Conservation (phyloP, 495 filamentous ascomycete genomes). For the Astrothelium macrocarpum region DNA sequence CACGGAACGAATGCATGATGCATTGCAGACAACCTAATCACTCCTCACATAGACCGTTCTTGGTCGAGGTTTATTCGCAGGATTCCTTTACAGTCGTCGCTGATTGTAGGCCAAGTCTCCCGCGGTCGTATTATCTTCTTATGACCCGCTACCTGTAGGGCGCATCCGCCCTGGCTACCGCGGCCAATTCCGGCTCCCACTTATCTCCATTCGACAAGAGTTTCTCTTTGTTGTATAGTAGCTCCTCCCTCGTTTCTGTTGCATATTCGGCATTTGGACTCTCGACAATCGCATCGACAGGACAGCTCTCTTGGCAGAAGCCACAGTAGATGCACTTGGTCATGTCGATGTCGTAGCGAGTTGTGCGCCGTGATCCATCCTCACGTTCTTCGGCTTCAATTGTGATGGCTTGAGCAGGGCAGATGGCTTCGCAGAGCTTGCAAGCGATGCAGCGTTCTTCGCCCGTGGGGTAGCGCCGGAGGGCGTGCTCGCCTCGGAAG, state of each 20-base stretch:
- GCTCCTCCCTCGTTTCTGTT: conserved; percentile 92
- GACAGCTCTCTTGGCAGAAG: conserved; percentile 98
- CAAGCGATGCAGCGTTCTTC: conserved; percentile 99
- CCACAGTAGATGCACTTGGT: conserved; percentile 99
- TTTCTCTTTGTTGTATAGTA: conserved; percentile 98
- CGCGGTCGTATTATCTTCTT: no score
- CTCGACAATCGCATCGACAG: conserved; percentile 96
- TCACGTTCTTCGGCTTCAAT: conserved; percentile 97
- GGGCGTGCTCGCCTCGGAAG: conserved; percentile 93
- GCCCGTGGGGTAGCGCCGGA: conserved; percentile 89
- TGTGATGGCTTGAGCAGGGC: conserved; percentile 92
- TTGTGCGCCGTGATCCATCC: conserved; percentile 88
- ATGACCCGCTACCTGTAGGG: conserved; percentile 39
- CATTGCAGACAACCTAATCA: no score
- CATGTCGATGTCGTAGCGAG: conserved; percentile 99
- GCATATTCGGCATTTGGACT: conserved; percentile 94
- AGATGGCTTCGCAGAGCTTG: conserved; percentile 98
- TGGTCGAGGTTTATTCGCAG: no score
- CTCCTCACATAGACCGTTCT: no score
- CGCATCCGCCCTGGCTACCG: conserved; percentile 64
- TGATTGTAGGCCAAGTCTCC: no score
- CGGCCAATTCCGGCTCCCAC: conserved; percentile 96
- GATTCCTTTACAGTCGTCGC: no score
- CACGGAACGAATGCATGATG: no score
- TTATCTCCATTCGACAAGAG: conserved; percentile 84